Conservation (phyloP, 139 green algal genomes). For the Volvox reticuliferus region DNA sequence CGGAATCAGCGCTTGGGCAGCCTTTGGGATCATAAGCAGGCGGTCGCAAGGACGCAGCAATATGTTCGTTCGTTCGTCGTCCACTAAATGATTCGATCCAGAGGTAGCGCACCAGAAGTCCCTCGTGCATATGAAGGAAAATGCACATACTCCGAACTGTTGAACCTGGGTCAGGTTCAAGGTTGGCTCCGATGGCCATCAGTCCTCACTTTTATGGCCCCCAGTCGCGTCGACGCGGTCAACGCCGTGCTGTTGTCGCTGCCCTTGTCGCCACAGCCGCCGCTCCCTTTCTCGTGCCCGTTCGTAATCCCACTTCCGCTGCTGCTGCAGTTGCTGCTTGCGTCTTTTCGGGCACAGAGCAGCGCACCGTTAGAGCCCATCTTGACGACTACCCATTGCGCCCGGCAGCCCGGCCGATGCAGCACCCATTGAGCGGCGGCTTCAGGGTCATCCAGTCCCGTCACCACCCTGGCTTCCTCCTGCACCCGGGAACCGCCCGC, state of each 20-base stretch:
- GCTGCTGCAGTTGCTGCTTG: background rate
- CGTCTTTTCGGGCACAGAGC: constrained; percentile 53
- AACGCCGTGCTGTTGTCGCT: background rate
- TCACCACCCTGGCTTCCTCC: constrained; percentile 87
- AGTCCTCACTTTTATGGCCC: constrained; percentile 34
- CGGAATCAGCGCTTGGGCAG: too few relatives aligned
- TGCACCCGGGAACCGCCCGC: constrained; percentile 31
- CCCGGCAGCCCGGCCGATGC: constrained; percentile 55
- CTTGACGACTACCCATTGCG: constrained; percentile 90
- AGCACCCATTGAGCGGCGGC: constrained; percentile 76
- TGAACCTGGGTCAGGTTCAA: background rate
- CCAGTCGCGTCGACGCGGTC: background rate
- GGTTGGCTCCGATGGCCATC: too few relatives aligned
- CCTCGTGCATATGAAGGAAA: too few relatives aligned
- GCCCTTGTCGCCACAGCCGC: background rate
- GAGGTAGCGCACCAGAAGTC: too few relatives aligned
- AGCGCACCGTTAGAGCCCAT: constrained; percentile 79
- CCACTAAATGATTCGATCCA: too few relatives aligned
- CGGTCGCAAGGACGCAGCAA: too few relatives aligned
- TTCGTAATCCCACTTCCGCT: constrained; percentile 22
- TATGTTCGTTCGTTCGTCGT: too few relatives aligned
- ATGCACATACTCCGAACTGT: too few relatives aligned
- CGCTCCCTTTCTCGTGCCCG: background rate
- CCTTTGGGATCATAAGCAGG: too few relatives aligned
- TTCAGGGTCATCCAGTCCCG: constrained; percentile 72